Percentiles rank a stretch among this genome's conserved stretches.
These are phyloP conservation scores for Ogataea corticis DNA, from an alignment of 805 yeast species.

Conservation along the genomic window DNA sequence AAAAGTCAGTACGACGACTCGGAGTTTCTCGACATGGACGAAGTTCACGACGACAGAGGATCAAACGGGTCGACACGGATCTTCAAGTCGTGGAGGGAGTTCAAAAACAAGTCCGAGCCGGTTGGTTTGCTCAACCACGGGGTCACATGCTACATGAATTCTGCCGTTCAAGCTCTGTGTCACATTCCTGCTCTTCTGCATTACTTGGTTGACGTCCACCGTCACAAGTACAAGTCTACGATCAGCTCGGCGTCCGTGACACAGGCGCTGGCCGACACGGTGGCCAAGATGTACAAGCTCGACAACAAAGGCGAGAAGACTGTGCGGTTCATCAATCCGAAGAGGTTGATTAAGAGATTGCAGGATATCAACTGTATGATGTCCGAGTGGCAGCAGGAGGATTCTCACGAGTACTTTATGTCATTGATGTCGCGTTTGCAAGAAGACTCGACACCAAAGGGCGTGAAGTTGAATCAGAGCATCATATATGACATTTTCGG, in stretches of 20 bases:
- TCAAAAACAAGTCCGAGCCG: constrained; percentile 51
- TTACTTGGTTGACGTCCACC: constrained; percentile 66
- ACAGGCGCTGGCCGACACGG: constrained; percentile 64
- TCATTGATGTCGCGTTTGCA: constrained; percentile 83
- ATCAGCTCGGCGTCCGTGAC: constrained; percentile 62
- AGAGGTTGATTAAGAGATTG: constrained; percentile 64
- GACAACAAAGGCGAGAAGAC: constrained; percentile 40
- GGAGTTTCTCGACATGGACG: constrained; percentile 60
- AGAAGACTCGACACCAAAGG: constrained; percentile 90
- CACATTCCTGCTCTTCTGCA: constrained; percentile 91
- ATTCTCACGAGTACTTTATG: constrained; percentile 96
- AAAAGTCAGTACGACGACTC: constrained; percentile 25
- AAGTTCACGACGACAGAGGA: constrained; percentile 60
- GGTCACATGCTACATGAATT: constrained; percentile 95
- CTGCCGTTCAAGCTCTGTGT: constrained; percentile 87
- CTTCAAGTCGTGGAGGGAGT: constrained; percentile 69
- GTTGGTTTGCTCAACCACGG: constrained; percentile 85
- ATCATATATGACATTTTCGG: constrained; percentile 93
- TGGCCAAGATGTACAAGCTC: constrained; percentile 67
- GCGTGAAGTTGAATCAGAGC: constrained; percentile 77
- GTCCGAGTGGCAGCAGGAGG: constrained; percentile 98
- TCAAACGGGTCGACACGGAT: constrained; percentile 59
- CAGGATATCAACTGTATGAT: constrained; percentile 92
- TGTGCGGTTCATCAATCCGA: constrained; percentile 67
- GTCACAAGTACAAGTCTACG: constrained; percentile 48